Percentiles rank a stretch among this genome's conserved stretches.
Conservation (phyloP, 2,329 filamentous ascomycete genomes). For the Pseudomassariella vexata region DNA sequence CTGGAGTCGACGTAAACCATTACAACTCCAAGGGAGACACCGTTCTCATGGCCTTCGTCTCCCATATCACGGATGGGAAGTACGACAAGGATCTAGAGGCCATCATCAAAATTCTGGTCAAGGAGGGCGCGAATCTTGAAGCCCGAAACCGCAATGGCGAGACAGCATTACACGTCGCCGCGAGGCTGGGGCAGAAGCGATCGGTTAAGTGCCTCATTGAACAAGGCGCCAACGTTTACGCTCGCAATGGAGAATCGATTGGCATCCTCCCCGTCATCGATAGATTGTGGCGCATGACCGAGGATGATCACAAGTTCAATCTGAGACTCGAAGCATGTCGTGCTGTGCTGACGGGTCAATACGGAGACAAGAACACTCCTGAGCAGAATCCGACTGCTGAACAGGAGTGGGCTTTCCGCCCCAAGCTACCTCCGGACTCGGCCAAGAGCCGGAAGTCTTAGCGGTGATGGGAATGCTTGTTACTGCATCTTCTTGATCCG, state of each 20-base stretch:
- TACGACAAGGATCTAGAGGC: conserved; percentile 42
- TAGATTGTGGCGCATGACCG: conserved; percentile 26
- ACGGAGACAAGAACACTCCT: conserved; percentile 18
- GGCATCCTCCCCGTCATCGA: conserved; percentile 42
- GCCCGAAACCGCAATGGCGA: conserved; percentile 49
- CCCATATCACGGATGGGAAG: conserved; percentile 32
- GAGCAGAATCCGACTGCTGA: conserved; percentile 32
- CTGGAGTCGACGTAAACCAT: conserved; percentile 43
- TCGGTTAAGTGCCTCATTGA: conserved; percentile 41
- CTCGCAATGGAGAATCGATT: conserved; percentile 35
- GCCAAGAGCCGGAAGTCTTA: no score
- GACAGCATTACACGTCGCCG: conserved; percentile 49
- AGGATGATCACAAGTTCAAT: conserved; percentile 26
- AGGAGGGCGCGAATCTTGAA: conserved; percentile 37
- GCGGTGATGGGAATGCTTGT: no score
- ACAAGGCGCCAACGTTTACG: conserved; percentile 41
- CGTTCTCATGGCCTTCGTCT: conserved; percentile 49
- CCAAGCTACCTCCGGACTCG: no score
- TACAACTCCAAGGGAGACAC: conserved; percentile 47
- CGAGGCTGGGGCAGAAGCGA: conserved; percentile 45
- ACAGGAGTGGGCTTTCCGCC: conserved; percentile 31
- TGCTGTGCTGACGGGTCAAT: conserved; percentile 35
- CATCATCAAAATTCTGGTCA: conserved; percentile 38
- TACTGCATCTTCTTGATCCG: no score
- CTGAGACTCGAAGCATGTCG: conserved; percentile 40